Percentiles rank a stretch among this genome's conserved stretches.
These are phyloP conservation scores for Leccinum broughii DNA, from an alignment of 768 basidiomycete species.

Conservation along the genomic window DNA sequence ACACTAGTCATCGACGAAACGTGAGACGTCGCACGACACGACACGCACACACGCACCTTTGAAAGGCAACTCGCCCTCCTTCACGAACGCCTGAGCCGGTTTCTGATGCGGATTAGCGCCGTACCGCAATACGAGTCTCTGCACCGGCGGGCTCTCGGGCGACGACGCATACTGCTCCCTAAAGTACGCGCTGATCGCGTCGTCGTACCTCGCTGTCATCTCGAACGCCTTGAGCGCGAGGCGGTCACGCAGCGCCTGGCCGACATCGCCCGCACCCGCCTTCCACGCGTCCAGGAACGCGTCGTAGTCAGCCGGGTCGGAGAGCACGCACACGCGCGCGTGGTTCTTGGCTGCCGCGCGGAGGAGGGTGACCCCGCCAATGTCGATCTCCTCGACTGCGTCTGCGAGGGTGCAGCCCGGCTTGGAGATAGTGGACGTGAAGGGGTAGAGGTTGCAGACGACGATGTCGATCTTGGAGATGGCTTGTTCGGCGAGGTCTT, in stretches of 20 bases:
- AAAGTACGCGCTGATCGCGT: conserved; percentile 95
- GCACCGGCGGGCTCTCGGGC: conserved; percentile 73
- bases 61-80: conserved; percentile 88
- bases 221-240: conserved; percentile 97
- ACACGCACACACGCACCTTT: conserved; percentile 55
- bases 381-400: conserved; percentile 98
- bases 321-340: conserved; percentile 85
- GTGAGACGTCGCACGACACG: neutral
- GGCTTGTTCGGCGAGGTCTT: conserved; percentile 76
- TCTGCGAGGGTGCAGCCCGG: conserved; percentile 87
- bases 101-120: conserved; percentile 99
- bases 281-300: conserved; percentile 79
- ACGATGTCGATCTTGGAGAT: conserved; percentile 96
- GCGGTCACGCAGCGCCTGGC: conserved; percentile 66
- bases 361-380: conserved; percentile 96
- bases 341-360: conserved; percentile 99
- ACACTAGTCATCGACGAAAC: conserved; percentile 46
- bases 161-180: conserved; percentile 92
- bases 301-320: conserved; percentile 85
- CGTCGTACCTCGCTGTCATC: conserved; percentile 93
- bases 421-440: conserved; percentile 85
- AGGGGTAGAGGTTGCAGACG: conserved; percentile 99
- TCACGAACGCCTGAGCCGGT: conserved; percentile 94
- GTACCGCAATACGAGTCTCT: conserved; percentile 86
- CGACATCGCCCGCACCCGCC: conserved; percentile 73